Percentiles rank a stretch among this genome's conserved stretches.
Conservation (phyloP, 2,329 filamentous ascomycete genomes). For the Cordyceps farinosa region DNA sequence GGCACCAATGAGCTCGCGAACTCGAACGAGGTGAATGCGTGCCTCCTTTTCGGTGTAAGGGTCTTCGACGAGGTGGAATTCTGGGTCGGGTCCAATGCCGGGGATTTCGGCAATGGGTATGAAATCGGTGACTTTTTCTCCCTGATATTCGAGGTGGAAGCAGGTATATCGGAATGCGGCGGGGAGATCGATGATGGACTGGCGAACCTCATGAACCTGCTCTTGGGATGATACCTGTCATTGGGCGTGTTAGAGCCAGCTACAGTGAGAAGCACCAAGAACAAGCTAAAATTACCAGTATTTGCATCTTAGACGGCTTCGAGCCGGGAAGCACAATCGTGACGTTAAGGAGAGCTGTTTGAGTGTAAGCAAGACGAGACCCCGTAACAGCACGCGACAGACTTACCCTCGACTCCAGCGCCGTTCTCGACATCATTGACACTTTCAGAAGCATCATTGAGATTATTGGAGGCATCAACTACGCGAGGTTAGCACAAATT, state of each 20-base stretch:
- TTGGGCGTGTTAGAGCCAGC: conserved; percentile 5
- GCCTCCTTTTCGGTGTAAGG: conserved; percentile 99
- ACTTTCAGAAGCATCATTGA: conserved; percentile 25
- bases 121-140: conserved; percentile 90
- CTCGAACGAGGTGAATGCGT: conserved; percentile 85
- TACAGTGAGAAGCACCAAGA: conserved; percentile 20
- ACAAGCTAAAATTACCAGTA: conserved; percentile 63
- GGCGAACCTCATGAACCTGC: conserved; percentile 94
- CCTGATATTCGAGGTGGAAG: conserved; percentile 93
- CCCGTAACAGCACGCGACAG: conserved; percentile 14
- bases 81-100: conserved; percentile 71
- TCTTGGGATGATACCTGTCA: conserved; percentile 82
- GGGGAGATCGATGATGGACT: conserved; percentile 91
- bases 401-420: conserved; percentile 34
- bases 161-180: conserved; percentile 95
- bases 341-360: conserved; percentile 54
- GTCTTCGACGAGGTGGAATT: conserved; percentile 81
- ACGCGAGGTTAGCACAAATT: conserved; percentile 16
- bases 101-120: conserved; percentile 86
- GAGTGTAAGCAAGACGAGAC: conserved; percentile 22
- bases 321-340: conserved; percentile 79
- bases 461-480: conserved; percentile 26
- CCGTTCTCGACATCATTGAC: conserved; percentile 29
- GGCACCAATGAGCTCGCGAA: conserved; percentile 89
- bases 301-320: conserved; percentile 68